phyloP scores from a whole-genome alignment of 2,329 filamentous ascomycete genomes.

The Diaporthe sp. region DNA sequence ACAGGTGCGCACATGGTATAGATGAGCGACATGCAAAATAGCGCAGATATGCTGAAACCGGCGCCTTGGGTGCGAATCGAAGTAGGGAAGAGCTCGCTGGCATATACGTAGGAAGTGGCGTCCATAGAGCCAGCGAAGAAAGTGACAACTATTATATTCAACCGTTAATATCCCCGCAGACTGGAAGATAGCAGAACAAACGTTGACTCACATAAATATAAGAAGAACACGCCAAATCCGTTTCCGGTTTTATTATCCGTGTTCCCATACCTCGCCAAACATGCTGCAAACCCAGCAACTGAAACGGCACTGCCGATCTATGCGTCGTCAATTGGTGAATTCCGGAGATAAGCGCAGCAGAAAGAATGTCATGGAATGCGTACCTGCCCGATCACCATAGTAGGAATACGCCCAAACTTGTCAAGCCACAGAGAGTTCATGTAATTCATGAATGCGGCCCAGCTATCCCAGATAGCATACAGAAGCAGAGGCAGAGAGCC shows the following conservation, averaged over 20 bases:
- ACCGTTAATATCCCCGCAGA: background rate
- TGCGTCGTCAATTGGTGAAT: background rate
- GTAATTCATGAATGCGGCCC: conserved; percentile 37
- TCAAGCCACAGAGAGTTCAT: conserved; percentile 22
- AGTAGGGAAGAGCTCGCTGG: conserved; percentile 9
- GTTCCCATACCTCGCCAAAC: conserved; percentile 5
- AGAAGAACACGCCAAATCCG: background rate
- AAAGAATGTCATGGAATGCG: background rate
- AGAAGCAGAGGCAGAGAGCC: conserved; percentile 31
- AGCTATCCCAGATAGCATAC: conserved; percentile 35
- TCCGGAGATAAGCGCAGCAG: no score
- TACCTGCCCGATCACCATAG: conserved; percentile 6
- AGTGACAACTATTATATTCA: background rate
- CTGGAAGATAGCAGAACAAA: no score
- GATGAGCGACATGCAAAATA: conserved; percentile 32
- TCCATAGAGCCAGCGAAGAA: conserved; percentile 18
- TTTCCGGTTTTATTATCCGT: background rate
- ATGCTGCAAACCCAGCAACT: background rate
- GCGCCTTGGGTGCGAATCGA: conserved; percentile 16
- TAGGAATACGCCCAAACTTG: conserved; percentile 17
- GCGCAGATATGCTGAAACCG: conserved; percentile 25
- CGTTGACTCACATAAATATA: background rate
- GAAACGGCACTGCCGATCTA: conserved; percentile 5
- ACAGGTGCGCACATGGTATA: conserved; percentile 40
- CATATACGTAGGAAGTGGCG: conserved; percentile 12